phyloP scores from a whole-genome alignment of 1,284 basidiomycete species.

The Uromyces viciae-fabae region DNA sequence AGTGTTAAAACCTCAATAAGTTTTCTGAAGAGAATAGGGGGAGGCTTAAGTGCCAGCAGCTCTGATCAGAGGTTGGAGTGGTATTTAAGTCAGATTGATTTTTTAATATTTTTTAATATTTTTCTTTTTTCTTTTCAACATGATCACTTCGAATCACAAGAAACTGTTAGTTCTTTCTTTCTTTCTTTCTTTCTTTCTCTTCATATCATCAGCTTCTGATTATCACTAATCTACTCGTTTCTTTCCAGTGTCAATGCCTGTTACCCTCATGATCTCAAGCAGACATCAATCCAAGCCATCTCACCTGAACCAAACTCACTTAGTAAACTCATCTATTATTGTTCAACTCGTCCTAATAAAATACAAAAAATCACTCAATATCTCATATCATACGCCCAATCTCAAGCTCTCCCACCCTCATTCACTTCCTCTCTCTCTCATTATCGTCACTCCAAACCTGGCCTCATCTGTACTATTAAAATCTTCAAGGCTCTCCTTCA shows the following conservation, averaged over 20 bases:
- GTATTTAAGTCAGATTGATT: too few relatives aligned
- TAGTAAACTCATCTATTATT: constrained; percentile 37
- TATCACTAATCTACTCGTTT: not conserved
- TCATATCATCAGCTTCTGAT: not conserved
- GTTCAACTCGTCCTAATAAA: constrained; percentile 30
- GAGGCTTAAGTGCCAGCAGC: too few relatives aligned
- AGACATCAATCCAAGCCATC: not conserved
- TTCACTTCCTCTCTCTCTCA: constrained; percentile 6
- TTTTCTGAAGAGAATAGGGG: too few relatives aligned
- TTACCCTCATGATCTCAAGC: not conserved
- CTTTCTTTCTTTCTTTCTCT: not conserved
- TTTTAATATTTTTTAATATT: too few relatives aligned
- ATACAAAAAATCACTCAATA: constrained; percentile 27
- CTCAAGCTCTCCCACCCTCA: constrained; percentile 10
- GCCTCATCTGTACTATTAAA: constrained; percentile 35
- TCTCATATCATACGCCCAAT: constrained; percentile 28
- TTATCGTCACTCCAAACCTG: constrained; percentile 36
- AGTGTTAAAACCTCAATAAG: too few relatives aligned
- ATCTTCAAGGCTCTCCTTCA: constrained; percentile 18
- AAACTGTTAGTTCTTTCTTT: constrained; percentile 5
- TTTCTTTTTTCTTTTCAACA: too few relatives aligned
- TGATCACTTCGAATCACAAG: constrained; percentile 35
- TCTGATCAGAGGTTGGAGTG: too few relatives aligned
- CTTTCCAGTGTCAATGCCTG: constrained; percentile 20
- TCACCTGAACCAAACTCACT: constrained; percentile 33